Percentiles rank a stretch among this genome's conserved stretches.
These are phyloP conservation scores for Crassisporium funariophilum DNA, from an alignment of 768 basidiomycete species.

Conservation along the genomic window DNA sequence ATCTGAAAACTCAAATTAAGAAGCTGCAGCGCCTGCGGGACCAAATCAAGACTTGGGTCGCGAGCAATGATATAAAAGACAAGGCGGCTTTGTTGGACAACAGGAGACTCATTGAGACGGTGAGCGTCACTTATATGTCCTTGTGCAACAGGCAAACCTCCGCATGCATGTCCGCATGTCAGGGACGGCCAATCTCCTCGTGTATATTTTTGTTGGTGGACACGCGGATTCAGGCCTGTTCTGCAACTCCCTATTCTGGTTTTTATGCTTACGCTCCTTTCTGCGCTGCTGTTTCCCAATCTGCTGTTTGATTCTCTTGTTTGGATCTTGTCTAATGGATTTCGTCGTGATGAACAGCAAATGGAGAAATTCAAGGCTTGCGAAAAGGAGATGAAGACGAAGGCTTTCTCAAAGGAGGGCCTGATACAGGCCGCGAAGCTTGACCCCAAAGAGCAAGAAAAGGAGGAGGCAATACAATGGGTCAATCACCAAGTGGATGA, in stretches of 20 bases:
- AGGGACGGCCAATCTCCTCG: conserved; percentile 12
- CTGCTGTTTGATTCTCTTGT: conserved; percentile 26
- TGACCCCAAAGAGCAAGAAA: conserved; percentile 97
- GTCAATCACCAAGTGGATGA: conserved; percentile 88
- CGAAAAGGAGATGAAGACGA: conserved; percentile 99
- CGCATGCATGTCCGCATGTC: conserved; percentile 9
- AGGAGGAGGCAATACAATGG: conserved; percentile 87
- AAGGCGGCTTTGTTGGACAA: conserved; percentile 91
- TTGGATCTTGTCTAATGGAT: conserved; percentile 25
- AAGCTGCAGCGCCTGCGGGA: conserved; percentile 97
- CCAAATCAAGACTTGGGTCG: conserved; percentile 99
- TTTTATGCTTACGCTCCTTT: conserved; percentile 19
- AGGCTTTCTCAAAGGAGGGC: conserved; percentile 99
- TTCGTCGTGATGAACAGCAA: conserved; percentile 64
- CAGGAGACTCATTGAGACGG: conserved; percentile 95
- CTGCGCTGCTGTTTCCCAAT: conserved; percentile 23
- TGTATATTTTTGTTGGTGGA: conserved; percentile 12
- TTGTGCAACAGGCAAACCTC: conserved; percentile 2
- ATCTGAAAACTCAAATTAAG: conserved; percentile 89
- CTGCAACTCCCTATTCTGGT: conserved; percentile 16
- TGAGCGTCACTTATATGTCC: conserved; percentile 44
- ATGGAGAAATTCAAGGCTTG: conserved; percentile 99
- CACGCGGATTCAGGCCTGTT: conserved; percentile 15
- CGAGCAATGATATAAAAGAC: conserved; percentile 98
- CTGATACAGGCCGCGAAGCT: conserved; percentile 91